Base-by-base conservation (phyloP, 352 stramenopile species). In the Phytophthora sp. region DNA sequence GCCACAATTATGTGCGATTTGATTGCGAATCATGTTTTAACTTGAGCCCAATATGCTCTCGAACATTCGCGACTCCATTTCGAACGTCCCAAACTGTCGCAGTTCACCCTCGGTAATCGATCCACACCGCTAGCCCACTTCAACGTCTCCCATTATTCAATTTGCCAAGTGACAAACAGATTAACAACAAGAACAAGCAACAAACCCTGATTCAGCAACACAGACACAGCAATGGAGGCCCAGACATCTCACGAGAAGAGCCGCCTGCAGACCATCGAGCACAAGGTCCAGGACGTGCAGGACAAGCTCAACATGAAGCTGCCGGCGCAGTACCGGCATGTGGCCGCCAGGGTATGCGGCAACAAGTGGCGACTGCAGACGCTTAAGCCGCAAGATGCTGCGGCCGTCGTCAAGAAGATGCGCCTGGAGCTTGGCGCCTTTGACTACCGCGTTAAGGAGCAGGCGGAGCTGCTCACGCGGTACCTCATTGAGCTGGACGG, bases 401-500 rank as follows among this genome's bases (percentile, higher is more conserved):
- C 54, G 0, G 35, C 59, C 1, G 18, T 69, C 12, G 53, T 60
- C n/a, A 88, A 86, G 64, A 72, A 78, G 35, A 44, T 77, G n/a
- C 77, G 76, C 11, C 63, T 79, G 51, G 76, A 88, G 49, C 51
- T 89, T 20, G 80, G 77, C 47, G 74, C 78, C 18, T 89, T 87
- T 46, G 77, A 88, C 63, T 89, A 88, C 67, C 70, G 71, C 24
- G 67, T 70, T 13, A 82, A 84, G 65, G 77, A 87, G 47, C 82
- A 88, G 59, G 74, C 68, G 18, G 82, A 91, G 70, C 65, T 87
- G 41, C 72, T 91, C 2, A 91, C 82, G 8, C 77, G 76, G 3
- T 65, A 79, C 26, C 59, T 91, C 35, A 74, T 76, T 30, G 69
- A 88, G 18, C 59, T 91, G 50, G 82, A 91, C 69, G 67, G 81